These are phyloP conservation scores for Apiospora sp. DNA, from an alignment of 2,329 filamentous ascomycete species.

Conservation along the genomic window DNA sequence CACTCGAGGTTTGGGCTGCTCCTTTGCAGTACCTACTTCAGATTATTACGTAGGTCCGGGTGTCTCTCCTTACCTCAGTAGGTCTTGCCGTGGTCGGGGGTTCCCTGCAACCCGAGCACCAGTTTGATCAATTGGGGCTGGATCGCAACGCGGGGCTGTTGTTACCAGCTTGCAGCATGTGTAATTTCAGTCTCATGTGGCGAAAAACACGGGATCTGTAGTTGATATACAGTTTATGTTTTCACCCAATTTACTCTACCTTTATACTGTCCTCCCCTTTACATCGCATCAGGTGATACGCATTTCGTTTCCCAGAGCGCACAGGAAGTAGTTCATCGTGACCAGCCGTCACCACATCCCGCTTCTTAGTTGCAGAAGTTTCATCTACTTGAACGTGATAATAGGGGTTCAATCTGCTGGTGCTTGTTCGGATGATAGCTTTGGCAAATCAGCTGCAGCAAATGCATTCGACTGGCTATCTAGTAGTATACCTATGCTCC, in stretches of 20 bases:
- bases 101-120: background rate
- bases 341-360: background rate
- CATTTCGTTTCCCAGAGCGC: background rate
- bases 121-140: background rate
- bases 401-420: background rate
- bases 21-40: background rate
- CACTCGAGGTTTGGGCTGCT: background rate
- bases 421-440: background rate
- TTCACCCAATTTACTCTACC: background rate
- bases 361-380: background rate
- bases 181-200: background rate
- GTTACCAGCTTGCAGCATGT: background rate
- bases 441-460: too few relatives aligned
- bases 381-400: background rate
- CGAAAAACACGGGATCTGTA: background rate
- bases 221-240: background rate
- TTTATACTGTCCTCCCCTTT: background rate
- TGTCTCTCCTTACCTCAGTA: background rate
- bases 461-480: too few relatives aligned
- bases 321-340: background rate
- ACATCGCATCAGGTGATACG: background rate
- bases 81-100: background rate
- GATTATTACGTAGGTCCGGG: background rate
- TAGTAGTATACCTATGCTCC: too few relatives aligned
- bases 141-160: background rate